Base-by-base conservation (phyloP, 495 filamentous ascomycete species). In the Podospora didyma region DNA sequence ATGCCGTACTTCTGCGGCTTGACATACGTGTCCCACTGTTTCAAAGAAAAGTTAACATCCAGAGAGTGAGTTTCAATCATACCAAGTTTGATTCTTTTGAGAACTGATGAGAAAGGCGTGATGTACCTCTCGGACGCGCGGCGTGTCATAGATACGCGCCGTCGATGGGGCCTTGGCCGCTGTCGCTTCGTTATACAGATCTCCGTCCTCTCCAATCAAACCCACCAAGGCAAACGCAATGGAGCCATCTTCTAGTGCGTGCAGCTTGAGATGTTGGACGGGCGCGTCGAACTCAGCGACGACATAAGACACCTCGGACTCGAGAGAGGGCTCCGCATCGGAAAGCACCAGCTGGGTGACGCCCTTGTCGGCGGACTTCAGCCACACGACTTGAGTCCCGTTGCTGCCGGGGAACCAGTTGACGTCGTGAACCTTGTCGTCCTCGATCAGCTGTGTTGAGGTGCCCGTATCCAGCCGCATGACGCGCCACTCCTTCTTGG, bases 221-320 rank as follows among this genome's bases (percentile, higher is more conserved):
- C 67, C 67, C 2, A 58, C 24, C 1, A 66, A 59, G 11, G 54
- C 58, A 31, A 69, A 60, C 0, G 62, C 67, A 39, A 69, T 34
- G 10, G 49, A 56, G 2, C 60, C 65, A 7, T 66, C 54, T 1
- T 54, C 34, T 10, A 72, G 56, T 12, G 41, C 51, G 28, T 54
- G 58, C 1, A 66, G 49, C 49, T 64, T 65, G 24, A 67, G 54
- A 22, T 28, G 21, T 5, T 51, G 22, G 2, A 68, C 53, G 2
- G 58, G 46, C 11, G 37, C 57, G 11, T 58, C 54, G 31, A 64
- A 59, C 24, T 62, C 53, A 16, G 54, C 61, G 7, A 51, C 60
- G 16, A 60, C 20, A 48, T 47, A 44, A 31, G 26, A 31, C 41
- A 44, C 41, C 5, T 44, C 16, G 1, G 39, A 42, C 39, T 42